phyloP scores from a whole-genome alignment of 2,329 filamentous ascomycete genomes.

The Penicillium sp. region DNA sequence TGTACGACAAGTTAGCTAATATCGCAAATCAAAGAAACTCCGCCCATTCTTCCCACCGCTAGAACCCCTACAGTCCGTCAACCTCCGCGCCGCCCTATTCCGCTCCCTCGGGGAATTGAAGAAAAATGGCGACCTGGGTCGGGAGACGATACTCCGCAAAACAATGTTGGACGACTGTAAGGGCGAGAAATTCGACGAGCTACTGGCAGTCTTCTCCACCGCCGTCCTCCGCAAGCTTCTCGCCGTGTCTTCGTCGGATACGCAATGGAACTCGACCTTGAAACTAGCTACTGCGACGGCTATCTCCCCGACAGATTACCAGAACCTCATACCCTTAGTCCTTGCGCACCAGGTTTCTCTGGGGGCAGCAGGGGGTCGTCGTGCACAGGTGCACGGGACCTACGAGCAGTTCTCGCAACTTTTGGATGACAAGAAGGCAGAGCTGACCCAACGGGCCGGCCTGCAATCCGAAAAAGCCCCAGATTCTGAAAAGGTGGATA shows the following conservation, averaged over 20 bases:
- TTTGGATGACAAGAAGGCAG: conserved; percentile 65
- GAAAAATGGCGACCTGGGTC: conserved; percentile 80
- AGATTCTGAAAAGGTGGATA: conserved; percentile 42
- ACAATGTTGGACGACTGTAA: conserved; percentile 97
- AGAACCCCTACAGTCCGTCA: conserved; percentile 88
- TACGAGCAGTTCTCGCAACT: conserved; percentile 69
- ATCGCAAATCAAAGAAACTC: conserved; percentile 68
- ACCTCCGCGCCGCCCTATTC: conserved; percentile 82
- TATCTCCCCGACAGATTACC: conserved; percentile 38
- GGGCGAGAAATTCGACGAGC: conserved; percentile 85
- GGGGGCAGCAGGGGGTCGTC: conserved; percentile 61
- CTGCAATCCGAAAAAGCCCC: conserved; percentile 22
- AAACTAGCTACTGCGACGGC: conserved; percentile 59
- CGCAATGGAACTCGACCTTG: conserved; percentile 56
- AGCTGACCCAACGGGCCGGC: conserved; percentile 49
- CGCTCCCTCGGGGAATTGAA: conserved; percentile 82
- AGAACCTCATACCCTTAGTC: conserved; percentile 64
- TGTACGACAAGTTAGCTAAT: conserved; percentile 13
- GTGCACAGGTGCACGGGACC: conserved; percentile 60
- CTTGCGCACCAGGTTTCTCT: conserved; percentile 75
- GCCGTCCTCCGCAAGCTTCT: conserved; percentile 75
- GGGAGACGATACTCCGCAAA: conserved; percentile 81
- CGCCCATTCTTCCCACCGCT: conserved; percentile 87
- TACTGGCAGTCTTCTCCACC: conserved; percentile 82
- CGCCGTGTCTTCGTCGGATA: conserved; percentile 43